phyloP scores from a whole-genome alignment of 192 early-diverging fungal species.

The Chytriomyces confervae region DNA sequence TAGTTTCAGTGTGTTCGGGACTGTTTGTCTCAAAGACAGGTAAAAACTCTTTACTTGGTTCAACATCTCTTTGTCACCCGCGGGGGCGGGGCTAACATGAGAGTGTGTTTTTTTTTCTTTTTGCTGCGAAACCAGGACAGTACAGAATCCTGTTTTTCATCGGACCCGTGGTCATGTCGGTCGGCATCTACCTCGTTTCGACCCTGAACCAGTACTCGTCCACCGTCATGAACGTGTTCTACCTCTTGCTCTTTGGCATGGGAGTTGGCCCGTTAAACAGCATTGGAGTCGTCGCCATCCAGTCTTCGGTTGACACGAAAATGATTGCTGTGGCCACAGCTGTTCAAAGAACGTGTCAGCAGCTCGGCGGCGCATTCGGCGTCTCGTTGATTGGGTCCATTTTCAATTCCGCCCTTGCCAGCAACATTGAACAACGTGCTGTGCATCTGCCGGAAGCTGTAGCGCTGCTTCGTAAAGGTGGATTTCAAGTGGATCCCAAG shows the following conservation, averaged over 20 bases:
- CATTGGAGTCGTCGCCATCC: conserved; percentile 34
- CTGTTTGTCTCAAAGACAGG: conserved; percentile 28
- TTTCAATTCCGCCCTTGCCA: conserved; percentile 33
- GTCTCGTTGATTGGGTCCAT: conserved; percentile 50
- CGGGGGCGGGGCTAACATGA: not conserved
- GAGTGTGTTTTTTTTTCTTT: not conserved
- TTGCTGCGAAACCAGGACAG: conserved; percentile 26
- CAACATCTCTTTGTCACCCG: conserved; percentile 53
- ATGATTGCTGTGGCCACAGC: conserved; percentile 42
- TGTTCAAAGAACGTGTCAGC: conserved; percentile 29
- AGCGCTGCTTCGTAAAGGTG: not conserved
- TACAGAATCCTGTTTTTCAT: conserved; percentile 41
- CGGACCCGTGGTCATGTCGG: conserved; percentile 34
- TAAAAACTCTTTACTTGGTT: not conserved
- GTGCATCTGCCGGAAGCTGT: not conserved
- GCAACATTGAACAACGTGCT: not conserved
- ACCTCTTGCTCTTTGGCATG: conserved; percentile 39
- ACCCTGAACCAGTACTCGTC: conserved; percentile 27
- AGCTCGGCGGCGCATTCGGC: conserved; percentile 38
- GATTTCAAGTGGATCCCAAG: not conserved
- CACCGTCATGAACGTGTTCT: conserved; percentile 26
- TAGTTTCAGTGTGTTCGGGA: conserved; percentile 60
- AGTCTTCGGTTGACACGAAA: conserved; percentile 36
- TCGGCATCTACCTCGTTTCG: conserved; percentile 32
- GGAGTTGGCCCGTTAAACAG: conserved; percentile 38